Evolutionary conservation across 179 eudicot genomes (phyloP), one percentile per base, ranked within the genome.

Genomic region (Silene vulgaris): DNA sequence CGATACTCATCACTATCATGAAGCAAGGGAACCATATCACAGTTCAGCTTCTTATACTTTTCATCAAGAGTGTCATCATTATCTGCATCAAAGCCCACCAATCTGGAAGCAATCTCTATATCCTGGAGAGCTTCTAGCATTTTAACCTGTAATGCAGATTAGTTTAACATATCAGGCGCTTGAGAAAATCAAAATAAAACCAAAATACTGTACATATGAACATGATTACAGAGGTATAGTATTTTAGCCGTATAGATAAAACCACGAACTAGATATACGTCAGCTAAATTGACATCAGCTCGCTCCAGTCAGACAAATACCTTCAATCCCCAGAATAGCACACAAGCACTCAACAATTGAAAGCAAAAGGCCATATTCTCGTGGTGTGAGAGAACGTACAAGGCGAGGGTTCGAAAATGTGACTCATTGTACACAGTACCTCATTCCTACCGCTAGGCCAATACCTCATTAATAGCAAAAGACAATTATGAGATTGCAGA

Each of bases 81-180:
- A 75, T 90, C 92, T 54, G 11, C 87, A 72, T 90, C 99, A 90
- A 96, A 96, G 73, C 99, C 99, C 59, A 93, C 99, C 76, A 96
- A 78, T 80, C 90, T 89, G 23, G 99, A 96, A 79, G 99, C 99
- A 83, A 96, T 90, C 83, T 96, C 99, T 79, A 96, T 96, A 75
- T 96, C 98, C 77, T 96, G 99, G 67, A 93, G 99, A 73, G 99
- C 99, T 88, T 96, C 99, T 54, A 96, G 73, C 98, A 96, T 96
- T 91, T 93, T 93, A 75, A 96, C 96, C 99, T 93, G 79, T 60
- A 70, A 86, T 30, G 66, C 35, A 77, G 37, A 69, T 30, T 35
- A 30, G 29, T 20, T 50, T 26, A 73, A 14, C 68, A 76, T 16
- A 30, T 29, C 35, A 19, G 71, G 5, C 19, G 26, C 30, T 62